A percentile compares a stretch with the other conserved stretches of the same genome.
Conservation (phyloP, 2,329 filamentous ascomycete species). For the Didymella pomorum region DNA sequence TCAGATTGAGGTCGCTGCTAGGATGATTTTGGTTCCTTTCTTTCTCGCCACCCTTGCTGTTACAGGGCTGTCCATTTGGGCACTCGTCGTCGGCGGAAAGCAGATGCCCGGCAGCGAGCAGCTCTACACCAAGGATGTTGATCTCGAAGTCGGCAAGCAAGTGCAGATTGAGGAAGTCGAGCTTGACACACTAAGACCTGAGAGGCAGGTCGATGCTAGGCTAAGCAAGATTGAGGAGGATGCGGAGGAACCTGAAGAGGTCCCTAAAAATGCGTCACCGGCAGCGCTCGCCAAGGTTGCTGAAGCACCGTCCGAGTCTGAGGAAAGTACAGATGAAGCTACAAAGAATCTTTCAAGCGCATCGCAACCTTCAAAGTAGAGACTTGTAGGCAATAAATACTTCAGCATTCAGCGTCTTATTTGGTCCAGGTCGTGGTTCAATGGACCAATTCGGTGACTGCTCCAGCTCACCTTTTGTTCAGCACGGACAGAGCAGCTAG, state of each 20-base stretch:
- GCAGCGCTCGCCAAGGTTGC: background rate
- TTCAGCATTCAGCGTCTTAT: background rate
- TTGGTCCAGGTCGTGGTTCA: background rate
- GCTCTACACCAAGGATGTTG: slow-evolving; percentile 40
- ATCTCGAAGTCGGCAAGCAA: slow-evolving; percentile 36
- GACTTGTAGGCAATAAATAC: background rate
- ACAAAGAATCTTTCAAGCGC: background rate
- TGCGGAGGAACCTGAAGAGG: slow-evolving; percentile 11
- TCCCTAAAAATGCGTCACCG: background rate
- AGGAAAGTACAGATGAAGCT: background rate
- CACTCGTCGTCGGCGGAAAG: slow-evolving; percentile 32
- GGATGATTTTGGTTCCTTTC: slow-evolving; percentile 43
- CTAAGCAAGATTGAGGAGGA: slow-evolving; percentile 21
- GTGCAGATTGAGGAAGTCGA: slow-evolving; percentile 16
- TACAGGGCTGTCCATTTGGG: slow-evolving; percentile 32
- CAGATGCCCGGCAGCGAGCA: slow-evolving; percentile 32
- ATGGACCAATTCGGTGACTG: too few relatives aligned
- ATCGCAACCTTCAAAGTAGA: background rate
- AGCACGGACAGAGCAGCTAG: too few relatives aligned
- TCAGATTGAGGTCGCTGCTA: slow-evolving; percentile 38
- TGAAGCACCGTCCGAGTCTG: background rate
- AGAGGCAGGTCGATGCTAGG: slow-evolving; percentile 10
- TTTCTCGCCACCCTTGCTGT: slow-evolving; percentile 33
- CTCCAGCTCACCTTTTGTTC: too few relatives aligned
- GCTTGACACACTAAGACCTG: slow-evolving; percentile 4